Percentiles rank a stretch among this genome's conserved stretches.
These are phyloP conservation scores for Penicillium coprophilum DNA, from an alignment of 495 filamentous ascomycete genomes.

Conservation along the genomic window DNA sequence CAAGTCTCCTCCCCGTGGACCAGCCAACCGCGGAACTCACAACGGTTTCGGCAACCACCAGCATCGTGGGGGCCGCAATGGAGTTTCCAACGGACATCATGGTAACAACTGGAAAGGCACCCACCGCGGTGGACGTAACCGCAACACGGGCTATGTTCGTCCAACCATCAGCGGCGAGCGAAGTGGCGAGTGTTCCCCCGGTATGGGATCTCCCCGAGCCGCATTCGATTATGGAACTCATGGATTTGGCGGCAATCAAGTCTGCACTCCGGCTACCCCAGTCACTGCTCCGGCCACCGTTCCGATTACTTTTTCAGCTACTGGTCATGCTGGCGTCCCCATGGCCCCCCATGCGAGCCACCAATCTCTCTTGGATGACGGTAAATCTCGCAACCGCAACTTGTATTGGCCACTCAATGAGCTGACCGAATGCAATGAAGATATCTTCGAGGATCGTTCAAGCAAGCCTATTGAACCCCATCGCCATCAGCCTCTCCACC, in stretches of 20 bases:
- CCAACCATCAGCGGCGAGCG: neutral
- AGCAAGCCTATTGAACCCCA: neutral
- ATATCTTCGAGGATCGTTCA: neutral
- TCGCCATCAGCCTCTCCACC: neutral
- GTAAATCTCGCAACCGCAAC: neutral
- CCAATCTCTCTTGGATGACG: neutral
- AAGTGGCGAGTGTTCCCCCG: neutral
- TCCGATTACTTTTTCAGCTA: neutral
- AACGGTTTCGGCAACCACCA: neutral
- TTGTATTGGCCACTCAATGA: neutral
- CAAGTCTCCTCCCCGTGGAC: conserved; percentile 9
- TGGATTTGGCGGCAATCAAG: neutral
- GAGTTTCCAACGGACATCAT: neutral
- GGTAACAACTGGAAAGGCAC: neutral
- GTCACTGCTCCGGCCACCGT: neutral
- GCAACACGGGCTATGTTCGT: neutral
- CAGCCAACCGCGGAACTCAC: neutral
- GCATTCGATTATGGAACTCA: neutral
- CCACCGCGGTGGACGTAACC: neutral
- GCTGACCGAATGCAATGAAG: neutral
- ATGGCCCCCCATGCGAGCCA: neutral
- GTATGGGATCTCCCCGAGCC: neutral
- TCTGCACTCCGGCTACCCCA: neutral
- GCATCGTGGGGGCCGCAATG: neutral
- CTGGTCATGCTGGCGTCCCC: neutral